Evolutionary conservation across 164 flowering plant genomes (phyloP), one percentile per base, ranked within the genome.

Genomic region (Euptelea pleiosperma): DNA sequence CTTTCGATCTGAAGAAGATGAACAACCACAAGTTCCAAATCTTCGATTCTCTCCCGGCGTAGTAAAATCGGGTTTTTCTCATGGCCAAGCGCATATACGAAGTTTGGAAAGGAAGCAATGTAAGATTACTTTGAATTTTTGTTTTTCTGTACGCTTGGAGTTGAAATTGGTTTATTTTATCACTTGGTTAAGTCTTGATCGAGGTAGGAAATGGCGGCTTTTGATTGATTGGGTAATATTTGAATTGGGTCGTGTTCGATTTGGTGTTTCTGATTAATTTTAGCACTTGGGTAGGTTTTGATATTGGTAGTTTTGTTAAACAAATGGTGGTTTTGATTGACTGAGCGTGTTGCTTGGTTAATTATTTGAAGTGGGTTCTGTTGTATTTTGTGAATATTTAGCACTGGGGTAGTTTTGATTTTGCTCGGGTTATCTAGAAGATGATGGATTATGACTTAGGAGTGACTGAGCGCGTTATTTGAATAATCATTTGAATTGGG

Each of bases 51-150:
- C 39, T 69, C 21, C 73, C 78, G 25, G 77, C 72, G 15, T 74
- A 66, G 71, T 53, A 6, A 29, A 58, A 18, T 61, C 33, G 14
- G 64, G 9, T 60, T 46, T 29, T 36, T 64, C 66, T 51, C 53
- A 80, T 82, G 87, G 88, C 80, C 36, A 77, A 77, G 69, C 84
- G 84, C 53, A 79, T 83, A n/a, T 83, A 79, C 64, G 67, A 83
- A 75, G 79, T 55, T 24, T 83, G 89, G 89, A 77, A 79, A 63
- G 89, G 85, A 51, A 75, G 65, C 53, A 83, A 83, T 72, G 89
- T 83, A 61, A 73, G 78, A 19, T 53, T 55, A 4, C 42, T 34
- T 28, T 26, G 9, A 3, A 11, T 1, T 24, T 8, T 46, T 55
- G n/a, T 46, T 15, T 8, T 33, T 41, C 15, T 22, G 2, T 42